Base-by-base conservation (phyloP, 129 eudicot genomes). In the Sambucus nigra region DNA sequence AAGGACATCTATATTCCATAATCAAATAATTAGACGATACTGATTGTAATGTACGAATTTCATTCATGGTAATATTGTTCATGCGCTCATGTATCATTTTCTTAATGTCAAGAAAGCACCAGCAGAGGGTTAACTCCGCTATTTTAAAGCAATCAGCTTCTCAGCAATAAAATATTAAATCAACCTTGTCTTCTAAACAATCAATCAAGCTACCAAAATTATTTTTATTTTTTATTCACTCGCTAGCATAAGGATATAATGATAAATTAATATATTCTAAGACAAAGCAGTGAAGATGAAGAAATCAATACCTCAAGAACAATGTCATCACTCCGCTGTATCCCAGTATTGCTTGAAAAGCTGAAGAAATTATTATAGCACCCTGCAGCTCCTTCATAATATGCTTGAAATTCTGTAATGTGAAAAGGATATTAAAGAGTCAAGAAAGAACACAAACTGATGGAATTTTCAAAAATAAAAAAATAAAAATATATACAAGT, bases 371-470 rank as follows among this genome's bases (percentile, higher is more conserved):
- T 39, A 92, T 92, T 50, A 92, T 70, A 32, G 96, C 94, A 70
- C 96, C 99, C 65, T 92, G 99, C 41, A 86, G 73, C 72, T 80
- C 96, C 75, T 78, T 92, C 99, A 92, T 92, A 55, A 86, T 80
- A 66, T 92, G 96, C 94, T 70, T 92, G 71, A 92, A 92, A 64
- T 71, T 92, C 96, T 92, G 94, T 65, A 67, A 56, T 20, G 54
- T 56, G 1, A 52, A 61, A 62, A 21, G 18, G 16, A 42, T 49
- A 49, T 21, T 39, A 9, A 14, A 4, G 15, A 19, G 3, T 0
- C 7, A 18, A 9, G 15, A 35, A 62, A 26, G 2, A 42, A 42
- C 19, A 42, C 0, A 42, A 1, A 11, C n/a, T n/a, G n/a, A n/a
- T n/a, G n/a, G n/a, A n/a, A n/a, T n/a, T n/a, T n/a, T n/a, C n/a